phyloP scores from a whole-genome alignment of 1,284 basidiomycete genomes.

The Trichosporon coremiiforme region DNA sequence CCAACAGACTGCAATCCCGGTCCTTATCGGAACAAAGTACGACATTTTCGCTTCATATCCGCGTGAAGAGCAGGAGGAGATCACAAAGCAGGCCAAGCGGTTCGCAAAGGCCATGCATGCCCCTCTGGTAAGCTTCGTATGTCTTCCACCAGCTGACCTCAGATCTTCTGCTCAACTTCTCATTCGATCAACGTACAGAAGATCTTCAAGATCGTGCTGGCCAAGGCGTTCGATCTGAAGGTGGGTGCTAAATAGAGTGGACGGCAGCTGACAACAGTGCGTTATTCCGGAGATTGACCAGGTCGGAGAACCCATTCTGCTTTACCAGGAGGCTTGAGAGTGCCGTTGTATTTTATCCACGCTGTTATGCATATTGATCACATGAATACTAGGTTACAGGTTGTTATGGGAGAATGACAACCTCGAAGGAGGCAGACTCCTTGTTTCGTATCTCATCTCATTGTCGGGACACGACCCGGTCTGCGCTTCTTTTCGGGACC shows the following conservation, averaged over 20 bases:
- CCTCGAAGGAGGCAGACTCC: background rate
- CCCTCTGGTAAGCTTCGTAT: constrained; percentile 62
- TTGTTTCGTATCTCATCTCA: background rate
- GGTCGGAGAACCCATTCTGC: constrained; percentile 85
- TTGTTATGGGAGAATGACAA: background rate
- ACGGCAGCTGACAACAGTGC: constrained; percentile 65
- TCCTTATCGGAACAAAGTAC: constrained; percentile 96
- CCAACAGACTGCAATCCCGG: constrained; percentile 85
- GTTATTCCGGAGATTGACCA: constrained; percentile 96
- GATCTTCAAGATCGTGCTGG: constrained; percentile 77
- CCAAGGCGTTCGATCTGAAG: constrained; percentile 58
- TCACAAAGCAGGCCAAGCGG: constrained; percentile 95
- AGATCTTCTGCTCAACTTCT: constrained; percentile 95
- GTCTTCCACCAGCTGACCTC: constrained; percentile 8
- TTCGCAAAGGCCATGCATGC: constrained; percentile 99
- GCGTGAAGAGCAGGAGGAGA: constrained; percentile 96
- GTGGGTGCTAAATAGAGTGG: constrained; percentile 31
- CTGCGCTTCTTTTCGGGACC: too few relatives aligned
- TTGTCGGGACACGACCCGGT: background rate
- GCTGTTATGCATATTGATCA: constrained; percentile 24
- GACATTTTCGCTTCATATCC: constrained; percentile 95
- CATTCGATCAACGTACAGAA: constrained; percentile 99
- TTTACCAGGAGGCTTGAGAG: constrained; percentile 60
- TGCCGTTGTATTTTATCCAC: constrained; percentile 25
- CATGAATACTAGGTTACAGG: background rate